Evolutionary conservation across 2,329 filamentous ascomycete species (phyloP).

Genomic region (Bipolaris sorokiniana): DNA sequence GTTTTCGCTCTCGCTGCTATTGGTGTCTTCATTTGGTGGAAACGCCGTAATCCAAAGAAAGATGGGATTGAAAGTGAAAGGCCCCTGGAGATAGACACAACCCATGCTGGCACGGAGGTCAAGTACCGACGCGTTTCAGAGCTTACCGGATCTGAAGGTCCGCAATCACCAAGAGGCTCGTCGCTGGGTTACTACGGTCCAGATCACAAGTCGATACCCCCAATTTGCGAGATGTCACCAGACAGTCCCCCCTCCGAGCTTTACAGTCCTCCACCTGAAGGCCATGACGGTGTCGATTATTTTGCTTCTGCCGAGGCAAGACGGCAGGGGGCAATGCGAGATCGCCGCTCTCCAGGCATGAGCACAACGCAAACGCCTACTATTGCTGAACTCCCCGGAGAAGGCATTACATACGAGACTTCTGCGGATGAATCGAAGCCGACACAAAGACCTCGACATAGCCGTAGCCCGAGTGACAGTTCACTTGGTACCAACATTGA

Average conservation of each 20-base stretch:
- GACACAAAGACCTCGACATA: slow-evolving; percentile 24
- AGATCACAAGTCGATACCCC: slow-evolving; percentile 36
- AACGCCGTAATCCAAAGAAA: slow-evolving; percentile 22
- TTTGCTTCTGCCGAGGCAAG: slow-evolving; percentile 30
- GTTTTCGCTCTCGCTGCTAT: slow-evolving; percentile 33
- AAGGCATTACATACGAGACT: slow-evolving; percentile 30
- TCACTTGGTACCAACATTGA: slow-evolving; percentile 40
- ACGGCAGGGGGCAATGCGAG: slow-evolving; percentile 30
- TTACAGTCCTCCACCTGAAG: slow-evolving; percentile 39
- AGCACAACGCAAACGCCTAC: slow-evolving; percentile 35
- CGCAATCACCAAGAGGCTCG: slow-evolving; percentile 34
- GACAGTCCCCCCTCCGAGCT: slow-evolving; percentile 43
- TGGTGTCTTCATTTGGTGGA: slow-evolving; percentile 38
- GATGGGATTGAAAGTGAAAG: neutral
- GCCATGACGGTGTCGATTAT: slow-evolving; percentile 29
- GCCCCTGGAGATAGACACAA: slow-evolving; percentile 24
- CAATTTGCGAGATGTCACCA: slow-evolving; percentile 43
- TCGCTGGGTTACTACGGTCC: slow-evolving; percentile 33
- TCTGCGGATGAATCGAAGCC: slow-evolving; percentile 23
- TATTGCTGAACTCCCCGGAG: slow-evolving; percentile 42
- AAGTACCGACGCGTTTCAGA: slow-evolving; percentile 44
- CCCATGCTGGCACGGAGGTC: slow-evolving; percentile 25
- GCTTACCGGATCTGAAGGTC: slow-evolving; percentile 40
- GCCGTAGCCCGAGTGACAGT: slow-evolving; percentile 36
- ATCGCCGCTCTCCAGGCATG: slow-evolving; percentile 34